Percentiles rank a stretch among this genome's conserved stretches.
Conservation (phyloP, 2,329 filamentous ascomycete species). For the Penicillium carneum region DNA sequence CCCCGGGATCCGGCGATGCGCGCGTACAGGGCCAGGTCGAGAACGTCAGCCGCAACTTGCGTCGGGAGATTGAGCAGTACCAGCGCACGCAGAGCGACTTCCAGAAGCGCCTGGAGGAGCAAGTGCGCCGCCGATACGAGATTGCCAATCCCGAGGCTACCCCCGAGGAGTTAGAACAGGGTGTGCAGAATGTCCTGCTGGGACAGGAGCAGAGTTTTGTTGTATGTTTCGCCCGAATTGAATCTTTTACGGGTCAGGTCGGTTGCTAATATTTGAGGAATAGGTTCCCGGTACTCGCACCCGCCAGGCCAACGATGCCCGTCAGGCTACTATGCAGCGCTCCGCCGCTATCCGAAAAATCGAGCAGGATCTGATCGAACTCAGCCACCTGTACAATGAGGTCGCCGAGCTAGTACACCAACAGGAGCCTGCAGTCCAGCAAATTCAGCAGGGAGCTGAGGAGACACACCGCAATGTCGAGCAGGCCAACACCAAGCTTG, state of each 20-base stretch:
- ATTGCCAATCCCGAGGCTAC: constrained; percentile 85
- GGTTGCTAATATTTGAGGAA: constrained; percentile 6
- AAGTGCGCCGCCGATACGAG: constrained; percentile 86
- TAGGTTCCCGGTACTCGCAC: constrained; percentile 58
- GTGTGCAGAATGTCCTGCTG: constrained; percentile 71
- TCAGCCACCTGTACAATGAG: constrained; percentile 86
- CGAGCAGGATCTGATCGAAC: constrained; percentile 84
- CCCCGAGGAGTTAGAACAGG: constrained; percentile 77
- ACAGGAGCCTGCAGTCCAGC: constrained; percentile 79
- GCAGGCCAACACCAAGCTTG: constrained; percentile 84
- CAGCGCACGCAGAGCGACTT: constrained; percentile 81
- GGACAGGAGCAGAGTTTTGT: constrained; percentile 79
- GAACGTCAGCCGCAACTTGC: constrained; percentile 78
- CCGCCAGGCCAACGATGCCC: constrained; percentile 79
- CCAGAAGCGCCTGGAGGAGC: constrained; percentile 78
- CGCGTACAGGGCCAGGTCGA: constrained; percentile 82
- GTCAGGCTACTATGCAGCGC: constrained; percentile 78
- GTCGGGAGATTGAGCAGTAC: constrained; percentile 80
- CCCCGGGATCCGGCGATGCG: constrained; percentile 74
- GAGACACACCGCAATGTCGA: constrained; percentile 84
- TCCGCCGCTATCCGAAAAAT: constrained; percentile 91
- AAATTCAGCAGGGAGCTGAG: constrained; percentile 86
- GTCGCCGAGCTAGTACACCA: constrained; percentile 85
- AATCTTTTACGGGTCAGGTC: background rate
- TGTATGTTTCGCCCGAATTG: constrained; percentile 61